phyloP scores from a whole-genome alignment of 495 filamentous ascomycete species.

The Massariosphaeria phaeospora region DNA sequence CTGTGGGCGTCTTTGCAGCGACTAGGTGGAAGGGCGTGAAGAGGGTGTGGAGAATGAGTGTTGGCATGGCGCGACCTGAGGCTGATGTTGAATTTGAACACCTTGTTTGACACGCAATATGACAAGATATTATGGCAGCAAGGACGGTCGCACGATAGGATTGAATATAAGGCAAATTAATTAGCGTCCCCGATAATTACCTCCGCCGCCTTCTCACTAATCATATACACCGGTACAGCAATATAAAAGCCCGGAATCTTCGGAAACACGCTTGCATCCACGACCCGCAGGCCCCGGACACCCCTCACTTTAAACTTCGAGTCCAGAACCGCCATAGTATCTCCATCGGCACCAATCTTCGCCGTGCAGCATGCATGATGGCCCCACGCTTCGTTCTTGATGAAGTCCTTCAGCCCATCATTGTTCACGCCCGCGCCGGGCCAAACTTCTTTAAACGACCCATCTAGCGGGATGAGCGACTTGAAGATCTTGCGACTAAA shows the following conservation, averaged over 20 bases:
- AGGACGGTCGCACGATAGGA: no score
- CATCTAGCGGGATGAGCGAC: slow-evolving; percentile 13
- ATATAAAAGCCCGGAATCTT: slow-evolving; percentile 57
- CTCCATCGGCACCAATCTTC: slow-evolving; percentile 48
- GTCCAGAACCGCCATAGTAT: slow-evolving; percentile 49
- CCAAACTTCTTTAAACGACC: slow-evolving; percentile 14
- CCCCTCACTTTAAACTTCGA: slow-evolving; percentile 50
- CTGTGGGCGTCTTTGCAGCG: no score
- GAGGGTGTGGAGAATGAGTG: no score
- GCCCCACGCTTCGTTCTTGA: slow-evolving; percentile 48
- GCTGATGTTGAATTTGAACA: no score
- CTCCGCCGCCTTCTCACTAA: slow-evolving; percentile 59
- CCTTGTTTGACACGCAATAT: no score
- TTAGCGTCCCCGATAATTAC: slow-evolving; percentile 48
- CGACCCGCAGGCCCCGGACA: slow-evolving; percentile 46
- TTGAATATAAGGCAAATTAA: no score
- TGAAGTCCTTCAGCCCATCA: slow-evolving; percentile 27
- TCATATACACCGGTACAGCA: slow-evolving; percentile 57
- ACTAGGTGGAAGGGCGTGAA: no score
- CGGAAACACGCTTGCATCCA: slow-evolving; percentile 36
- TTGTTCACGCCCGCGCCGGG: slow-evolving; percentile 17
- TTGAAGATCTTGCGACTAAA: slow-evolving; percentile 26
- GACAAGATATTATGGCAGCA: no score
- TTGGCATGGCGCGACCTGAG: no score
- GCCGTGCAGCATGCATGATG: slow-evolving; percentile 50